These are phyloP conservation scores for Leccinum olivaceoglutinosum DNA, from an alignment of 1,284 basidiomycete genomes.

Conservation along the genomic window DNA sequence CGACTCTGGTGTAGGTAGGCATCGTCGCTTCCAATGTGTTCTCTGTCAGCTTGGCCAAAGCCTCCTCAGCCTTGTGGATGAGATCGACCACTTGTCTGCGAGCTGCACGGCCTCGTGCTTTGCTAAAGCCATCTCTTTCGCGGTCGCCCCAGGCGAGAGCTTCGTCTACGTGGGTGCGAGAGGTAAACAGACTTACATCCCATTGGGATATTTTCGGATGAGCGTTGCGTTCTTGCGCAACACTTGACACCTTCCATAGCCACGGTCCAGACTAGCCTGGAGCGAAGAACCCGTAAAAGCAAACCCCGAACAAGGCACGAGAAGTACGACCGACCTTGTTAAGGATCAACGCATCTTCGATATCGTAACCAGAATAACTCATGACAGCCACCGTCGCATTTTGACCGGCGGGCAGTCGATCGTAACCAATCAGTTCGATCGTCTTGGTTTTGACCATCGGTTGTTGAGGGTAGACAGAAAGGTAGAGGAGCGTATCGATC, in stretches of 20 bases:
- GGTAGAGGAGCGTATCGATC: slow-evolving; percentile 97
- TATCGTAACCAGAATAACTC: slow-evolving; percentile 99
- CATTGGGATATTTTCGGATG: slow-evolving; percentile 95
- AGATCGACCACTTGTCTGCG: too few relatives aligned
- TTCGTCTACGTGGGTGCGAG: too few relatives aligned
- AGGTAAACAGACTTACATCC: slow-evolving; percentile 62
- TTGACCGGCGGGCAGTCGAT: slow-evolving; percentile 94
- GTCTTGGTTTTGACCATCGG: slow-evolving; percentile 99
- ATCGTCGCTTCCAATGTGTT: too few relatives aligned
- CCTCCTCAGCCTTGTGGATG: too few relatives aligned
- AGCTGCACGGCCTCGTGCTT: too few relatives aligned
- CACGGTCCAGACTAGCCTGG: slow-evolving; percentile 90
- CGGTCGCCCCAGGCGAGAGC: too few relatives aligned
- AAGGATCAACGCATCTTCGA: slow-evolving; percentile 96
- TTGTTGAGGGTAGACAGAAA: slow-evolving; percentile 98
- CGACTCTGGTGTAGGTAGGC: too few relatives aligned
- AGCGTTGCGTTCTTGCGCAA: slow-evolving; percentile 93
- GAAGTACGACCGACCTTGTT: slow-evolving; percentile 63
- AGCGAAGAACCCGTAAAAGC: slow-evolving; percentile 5
- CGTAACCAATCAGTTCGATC: slow-evolving; percentile 95
- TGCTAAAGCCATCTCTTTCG: too few relatives aligned
- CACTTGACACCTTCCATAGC: slow-evolving; percentile 97
- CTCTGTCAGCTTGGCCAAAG: too few relatives aligned
- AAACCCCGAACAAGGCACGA: slow-evolving; percentile 1
- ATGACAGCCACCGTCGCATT: slow-evolving; percentile 99